These are phyloP conservation scores for Aquilaria sinensis DNA, from an alignment of 345 rosid genomes.

Conservation along the genomic window DNA sequence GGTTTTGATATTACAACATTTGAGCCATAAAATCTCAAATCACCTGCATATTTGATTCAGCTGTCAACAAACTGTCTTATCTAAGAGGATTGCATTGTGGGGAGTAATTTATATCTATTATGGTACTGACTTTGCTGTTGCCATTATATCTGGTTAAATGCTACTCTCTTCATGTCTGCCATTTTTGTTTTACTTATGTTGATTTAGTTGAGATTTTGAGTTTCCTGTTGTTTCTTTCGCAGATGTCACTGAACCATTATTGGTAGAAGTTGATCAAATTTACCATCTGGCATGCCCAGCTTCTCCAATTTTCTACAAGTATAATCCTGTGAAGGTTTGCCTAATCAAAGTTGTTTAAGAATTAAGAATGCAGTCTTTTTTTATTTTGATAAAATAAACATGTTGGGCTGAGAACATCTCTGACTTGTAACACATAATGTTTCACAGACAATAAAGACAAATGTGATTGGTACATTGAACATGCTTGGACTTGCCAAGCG, in stretches of 20 bases:
- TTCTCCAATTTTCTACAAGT: conserved; percentile 91
- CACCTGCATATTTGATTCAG: too few relatives aligned
- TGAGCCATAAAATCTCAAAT: too few relatives aligned
- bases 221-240: conserved; percentile 14
- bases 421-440: conserved; percentile 14
- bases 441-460: conserved; percentile 86
- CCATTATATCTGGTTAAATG: too few relatives aligned
- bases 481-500: conserved; percentile 99
- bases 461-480: conserved; percentile 95
- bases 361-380: too few relatives aligned
- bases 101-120: too few relatives aligned
- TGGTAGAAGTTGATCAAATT: conserved; percentile 90
- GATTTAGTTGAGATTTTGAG: conserved; percentile 6
- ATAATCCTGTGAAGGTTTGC: conserved; percentile 95
- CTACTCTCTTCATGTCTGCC: neutral
- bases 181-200: conserved; percentile 1
- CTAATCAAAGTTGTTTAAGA: neutral
- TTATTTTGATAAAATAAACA: too few relatives aligned
- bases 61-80: too few relatives aligned
- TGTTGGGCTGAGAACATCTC: conserved; percentile 2
- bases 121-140: too few relatives aligned
- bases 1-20: too few relatives aligned
- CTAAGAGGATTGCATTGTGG: too few relatives aligned
- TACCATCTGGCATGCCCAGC: conserved; percentile 99
- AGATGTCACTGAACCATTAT: conserved; percentile 85